Evolutionary conservation across 345 rosid species (phyloP).

Genomic region (Sonneratia caseolaris): DNA sequence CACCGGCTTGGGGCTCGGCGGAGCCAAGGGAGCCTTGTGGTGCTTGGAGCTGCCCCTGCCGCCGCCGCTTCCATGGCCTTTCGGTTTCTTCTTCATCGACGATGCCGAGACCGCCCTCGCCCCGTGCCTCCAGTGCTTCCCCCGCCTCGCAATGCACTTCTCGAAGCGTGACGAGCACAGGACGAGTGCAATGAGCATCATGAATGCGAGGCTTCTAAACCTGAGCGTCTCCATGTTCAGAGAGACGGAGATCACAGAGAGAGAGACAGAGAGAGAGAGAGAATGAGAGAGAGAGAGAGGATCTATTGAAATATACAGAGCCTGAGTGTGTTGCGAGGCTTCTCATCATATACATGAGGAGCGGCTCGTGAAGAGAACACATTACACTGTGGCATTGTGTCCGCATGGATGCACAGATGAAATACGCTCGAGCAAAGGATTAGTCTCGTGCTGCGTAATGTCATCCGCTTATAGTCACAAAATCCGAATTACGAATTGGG

Average conservation of each 20-base stretch:
- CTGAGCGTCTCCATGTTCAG: slow-evolving; percentile 25
- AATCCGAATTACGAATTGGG: too few relatives aligned
- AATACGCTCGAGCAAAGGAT: too few relatives aligned
- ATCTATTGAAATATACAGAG: slow-evolving; percentile 8
- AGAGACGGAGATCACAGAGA: too few relatives aligned
- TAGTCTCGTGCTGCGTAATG: too few relatives aligned
- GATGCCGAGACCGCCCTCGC: slow-evolving; percentile 27
- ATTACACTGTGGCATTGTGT: too few relatives aligned
- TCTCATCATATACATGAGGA: slow-evolving; percentile 19
- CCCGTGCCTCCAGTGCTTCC: slow-evolving; percentile 66
- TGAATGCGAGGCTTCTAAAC: slow-evolving; percentile 39
- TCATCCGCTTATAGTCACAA: too few relatives aligned
- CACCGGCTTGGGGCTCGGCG: slow-evolving; percentile 23
- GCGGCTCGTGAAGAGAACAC: too few relatives aligned
- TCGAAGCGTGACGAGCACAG: slow-evolving; percentile 56
- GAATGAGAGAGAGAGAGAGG: slow-evolving; percentile 6
- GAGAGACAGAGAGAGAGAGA: slow-evolving; percentile 6
- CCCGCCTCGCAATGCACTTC: slow-evolving; percentile 71
- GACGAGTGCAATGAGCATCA: slow-evolving; percentile 35
- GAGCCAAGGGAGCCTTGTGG: slow-evolving; percentile 22
- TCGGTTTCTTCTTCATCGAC: slow-evolving; percentile 46
- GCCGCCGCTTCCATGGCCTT: slow-evolving; percentile 21
- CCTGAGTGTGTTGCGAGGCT: slow-evolving; percentile 12
- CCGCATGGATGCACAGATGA: too few relatives aligned
- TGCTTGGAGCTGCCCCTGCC: slow-evolving; percentile 28